These are phyloP conservation scores for Salinomyces thailandicus DNA, from an alignment of 2,329 filamentous ascomycete genomes.

Conservation along the genomic window DNA sequence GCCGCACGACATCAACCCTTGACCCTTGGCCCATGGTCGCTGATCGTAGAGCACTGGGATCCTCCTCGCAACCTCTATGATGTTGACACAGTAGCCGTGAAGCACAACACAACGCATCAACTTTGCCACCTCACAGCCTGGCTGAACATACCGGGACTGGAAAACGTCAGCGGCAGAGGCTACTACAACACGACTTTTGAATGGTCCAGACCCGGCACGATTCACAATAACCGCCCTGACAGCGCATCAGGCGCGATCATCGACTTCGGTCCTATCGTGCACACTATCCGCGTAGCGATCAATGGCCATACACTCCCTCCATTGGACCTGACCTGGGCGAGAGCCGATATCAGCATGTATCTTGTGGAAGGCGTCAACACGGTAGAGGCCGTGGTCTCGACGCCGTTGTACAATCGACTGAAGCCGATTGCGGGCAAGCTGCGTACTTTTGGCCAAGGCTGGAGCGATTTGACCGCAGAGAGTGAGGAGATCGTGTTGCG, in stretches of 20 bases:
- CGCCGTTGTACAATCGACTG: constrained; percentile 24
- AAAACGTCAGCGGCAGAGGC: constrained; percentile 26
- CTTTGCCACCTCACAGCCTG: not conserved
- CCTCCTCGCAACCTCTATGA: not conserved
- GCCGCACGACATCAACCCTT: not conserved
- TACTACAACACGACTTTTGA: constrained; percentile 27
- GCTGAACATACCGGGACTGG: constrained; percentile 8
- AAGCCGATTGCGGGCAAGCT: not conserved
- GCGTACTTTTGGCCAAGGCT: not conserved
- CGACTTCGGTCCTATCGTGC: constrained; percentile 19
- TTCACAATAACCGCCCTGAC: constrained; percentile 5
- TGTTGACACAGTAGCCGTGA: not conserved
- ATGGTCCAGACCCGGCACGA: constrained; percentile 3
- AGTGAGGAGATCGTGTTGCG: not conserved
- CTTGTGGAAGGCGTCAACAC: constrained; percentile 20
- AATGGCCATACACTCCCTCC: constrained; percentile 23
- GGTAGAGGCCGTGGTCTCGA: constrained; percentile 23
- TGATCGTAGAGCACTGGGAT: constrained; percentile 31
- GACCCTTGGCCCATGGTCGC: constrained; percentile 21
- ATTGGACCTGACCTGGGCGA: constrained; percentile 22
- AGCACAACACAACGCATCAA: constrained; percentile 1
- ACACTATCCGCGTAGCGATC: constrained; percentile 23
- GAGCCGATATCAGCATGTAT: constrained; percentile 15
- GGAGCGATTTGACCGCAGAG: not conserved
- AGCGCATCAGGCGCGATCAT: constrained; percentile 14